Percentiles rank a stretch among this genome's conserved stretches.
Conservation (phyloP, 306 rosid species). For the Alnus rubra region DNA sequence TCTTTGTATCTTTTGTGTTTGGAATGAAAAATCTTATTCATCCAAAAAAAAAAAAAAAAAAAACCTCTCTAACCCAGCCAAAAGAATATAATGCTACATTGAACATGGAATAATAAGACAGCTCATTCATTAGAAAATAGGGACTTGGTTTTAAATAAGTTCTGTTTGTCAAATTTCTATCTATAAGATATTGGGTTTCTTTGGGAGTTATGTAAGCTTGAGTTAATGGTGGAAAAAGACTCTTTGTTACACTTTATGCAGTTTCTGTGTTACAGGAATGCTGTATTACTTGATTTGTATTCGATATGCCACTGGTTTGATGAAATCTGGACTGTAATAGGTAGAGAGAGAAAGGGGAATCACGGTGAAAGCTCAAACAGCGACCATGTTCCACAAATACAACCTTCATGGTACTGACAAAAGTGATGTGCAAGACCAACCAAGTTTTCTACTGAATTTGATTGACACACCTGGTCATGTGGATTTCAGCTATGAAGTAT, state of each 20-base stretch:
- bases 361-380: conserved; percentile 95
- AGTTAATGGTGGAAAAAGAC: neutral
- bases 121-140: neutral
- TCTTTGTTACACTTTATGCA: neutral
- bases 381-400: conserved; percentile 82
- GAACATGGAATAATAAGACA: neutral
- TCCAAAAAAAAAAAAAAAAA: too few relatives aligned
- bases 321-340: conserved; percentile 43
- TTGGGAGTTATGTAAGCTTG: neutral
- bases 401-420: conserved; percentile 26
- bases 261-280: neutral
- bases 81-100: neutral
- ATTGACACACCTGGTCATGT: conserved; percentile 95
- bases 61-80: neutral
- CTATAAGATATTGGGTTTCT: neutral
- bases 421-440: conserved; percentile 37
- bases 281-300: conserved; percentile 18
- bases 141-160: neutral
- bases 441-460: conserved; percentile 62
- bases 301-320: conserved; percentile 10
- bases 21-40: too few relatives aligned
- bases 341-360: conserved; percentile 96
- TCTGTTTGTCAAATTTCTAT: neutral
- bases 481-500: conserved; percentile 90
- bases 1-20: too few relatives aligned